Percentiles rank a stretch among this genome's conserved stretches.
Evolutionary conservation across 345 rosid species (phyloP).

Genomic region (Eucalyptus virginea): DNA sequence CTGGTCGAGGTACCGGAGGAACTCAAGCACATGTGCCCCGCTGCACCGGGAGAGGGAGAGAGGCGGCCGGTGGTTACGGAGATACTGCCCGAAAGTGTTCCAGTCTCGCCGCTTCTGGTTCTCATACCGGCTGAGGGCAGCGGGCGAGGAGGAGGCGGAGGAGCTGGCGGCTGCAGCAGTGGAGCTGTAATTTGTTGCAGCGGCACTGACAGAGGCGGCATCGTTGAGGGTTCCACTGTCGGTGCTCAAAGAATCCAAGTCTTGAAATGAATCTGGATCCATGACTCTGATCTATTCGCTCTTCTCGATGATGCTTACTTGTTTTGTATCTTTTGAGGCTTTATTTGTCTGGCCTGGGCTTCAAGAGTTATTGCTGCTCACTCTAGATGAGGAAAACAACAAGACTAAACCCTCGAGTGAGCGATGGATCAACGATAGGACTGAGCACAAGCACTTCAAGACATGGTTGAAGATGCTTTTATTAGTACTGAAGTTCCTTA

Average conservation of each 20-base stretch:
- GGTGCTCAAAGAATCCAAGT: slow-evolving; percentile 14
- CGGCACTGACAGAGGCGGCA: background rate
- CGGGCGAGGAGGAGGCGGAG: slow-evolving; percentile 27
- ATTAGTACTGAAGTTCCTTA: background rate
- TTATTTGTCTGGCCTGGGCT: background rate
- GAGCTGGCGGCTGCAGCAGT: slow-evolving; percentile 5
- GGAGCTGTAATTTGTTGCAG: background rate
- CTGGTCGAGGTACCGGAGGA: slow-evolving; percentile 87
- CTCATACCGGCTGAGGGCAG: slow-evolving; percentile 80
- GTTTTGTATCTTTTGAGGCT: background rate
- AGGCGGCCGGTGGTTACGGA: slow-evolving; percentile 82
- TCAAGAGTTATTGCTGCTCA: background rate
- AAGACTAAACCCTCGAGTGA: background rate
- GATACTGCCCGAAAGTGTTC: slow-evolving; percentile 95
- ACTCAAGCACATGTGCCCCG: slow-evolving; percentile 93
- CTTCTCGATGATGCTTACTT: background rate
- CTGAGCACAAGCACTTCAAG: background rate
- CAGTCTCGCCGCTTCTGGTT: slow-evolving; percentile 95
- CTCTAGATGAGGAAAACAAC: background rate
- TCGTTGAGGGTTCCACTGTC: background rate
- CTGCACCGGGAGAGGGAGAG: slow-evolving; percentile 78
- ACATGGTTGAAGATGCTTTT: background rate
- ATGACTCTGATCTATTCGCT: background rate
- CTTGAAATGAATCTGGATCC: slow-evolving; percentile 36
- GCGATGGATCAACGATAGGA: background rate